phyloP scores from a whole-genome alignment of 2,329 filamentous ascomycete genomes.

The Clonostachys rhizophaga region DNA sequence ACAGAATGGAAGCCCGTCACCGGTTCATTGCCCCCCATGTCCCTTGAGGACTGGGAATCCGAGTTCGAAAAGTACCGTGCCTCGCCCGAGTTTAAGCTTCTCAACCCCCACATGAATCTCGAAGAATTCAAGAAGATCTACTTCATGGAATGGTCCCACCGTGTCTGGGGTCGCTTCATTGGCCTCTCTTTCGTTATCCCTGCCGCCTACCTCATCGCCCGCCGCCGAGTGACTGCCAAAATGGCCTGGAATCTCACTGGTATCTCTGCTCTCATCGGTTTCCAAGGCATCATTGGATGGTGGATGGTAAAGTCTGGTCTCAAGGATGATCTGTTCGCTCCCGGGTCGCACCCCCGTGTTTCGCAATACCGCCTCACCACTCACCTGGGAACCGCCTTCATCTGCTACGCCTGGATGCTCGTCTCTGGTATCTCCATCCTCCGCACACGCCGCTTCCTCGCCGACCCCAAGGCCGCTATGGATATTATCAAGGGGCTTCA shows the following conservation, averaged over 20 bases:
- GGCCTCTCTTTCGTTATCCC: slow-evolving; percentile 87
- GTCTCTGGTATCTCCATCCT: slow-evolving; percentile 82
- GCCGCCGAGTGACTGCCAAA: slow-evolving; percentile 68
- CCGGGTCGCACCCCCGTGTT: slow-evolving; percentile 85
- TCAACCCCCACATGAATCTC: slow-evolving; percentile 91
- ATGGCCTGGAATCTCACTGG: slow-evolving; percentile 77
- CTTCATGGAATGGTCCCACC: slow-evolving; percentile 98
- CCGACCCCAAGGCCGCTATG: slow-evolving; percentile 58
- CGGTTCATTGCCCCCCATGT: slow-evolving; percentile 80
- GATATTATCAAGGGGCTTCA: slow-evolving; percentile 57
- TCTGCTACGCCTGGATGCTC: slow-evolving; percentile 93
- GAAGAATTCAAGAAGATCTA: slow-evolving; percentile 98
- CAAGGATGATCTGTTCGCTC: slow-evolving; percentile 91
- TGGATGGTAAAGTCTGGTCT: slow-evolving; percentile 99
- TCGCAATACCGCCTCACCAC: slow-evolving; percentile 90
- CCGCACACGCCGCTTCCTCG: slow-evolving; percentile 68
- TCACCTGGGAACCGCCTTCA: slow-evolving; percentile 85
- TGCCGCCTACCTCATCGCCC: slow-evolving; percentile 81
- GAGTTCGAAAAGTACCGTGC: slow-evolving; percentile 91
- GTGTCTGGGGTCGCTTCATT: slow-evolving; percentile 89
- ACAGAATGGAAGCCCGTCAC: slow-evolving; percentile 99
- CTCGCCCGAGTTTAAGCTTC: slow-evolving; percentile 85
- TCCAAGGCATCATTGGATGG: slow-evolving; percentile 95
- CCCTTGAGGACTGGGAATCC: slow-evolving; percentile 76
- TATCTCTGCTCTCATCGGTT: slow-evolving; percentile 85